These are phyloP conservation scores for Volvox reticuliferus DNA, from an alignment of 139 green algal genomes.

Conservation along the genomic window DNA sequence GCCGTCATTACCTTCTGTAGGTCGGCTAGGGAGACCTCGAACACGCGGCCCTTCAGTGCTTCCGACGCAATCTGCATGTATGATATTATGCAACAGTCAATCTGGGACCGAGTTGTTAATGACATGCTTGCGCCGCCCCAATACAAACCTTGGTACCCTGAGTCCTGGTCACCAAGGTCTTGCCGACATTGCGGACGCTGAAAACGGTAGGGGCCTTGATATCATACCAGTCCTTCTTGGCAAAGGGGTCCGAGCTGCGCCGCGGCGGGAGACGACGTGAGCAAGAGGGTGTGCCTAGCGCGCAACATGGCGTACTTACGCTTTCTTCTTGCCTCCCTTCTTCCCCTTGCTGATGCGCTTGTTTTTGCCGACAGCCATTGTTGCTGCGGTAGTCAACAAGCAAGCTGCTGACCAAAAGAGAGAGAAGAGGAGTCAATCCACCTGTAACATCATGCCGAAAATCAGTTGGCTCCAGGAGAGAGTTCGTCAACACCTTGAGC, in stretches of 20 bases:
- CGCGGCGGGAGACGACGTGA: background rate
- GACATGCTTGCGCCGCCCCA: background rate
- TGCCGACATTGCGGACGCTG: slow-evolving; percentile 91
- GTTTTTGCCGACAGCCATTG: slow-evolving; percentile 91
- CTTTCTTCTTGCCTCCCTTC: slow-evolving; percentile 99
- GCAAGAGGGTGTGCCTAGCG: background rate
- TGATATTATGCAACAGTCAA: background rate
- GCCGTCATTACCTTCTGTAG: slow-evolving; percentile 90
- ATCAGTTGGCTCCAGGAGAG: background rate
- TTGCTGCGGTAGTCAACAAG: slow-evolving; percentile 47
- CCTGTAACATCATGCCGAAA: background rate
- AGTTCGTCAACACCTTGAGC: background rate
- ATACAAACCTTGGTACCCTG: slow-evolving; percentile 96
- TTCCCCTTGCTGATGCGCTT: slow-evolving; percentile 99
- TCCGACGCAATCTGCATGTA: slow-evolving; percentile 96
- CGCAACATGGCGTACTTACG: slow-evolving; percentile 73
- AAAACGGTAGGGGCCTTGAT: slow-evolving; percentile 99
- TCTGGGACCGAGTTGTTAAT: background rate
- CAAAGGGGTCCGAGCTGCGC: slow-evolving; percentile 96
- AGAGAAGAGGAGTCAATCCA: background rate
- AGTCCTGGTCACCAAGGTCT: slow-evolving; percentile 98
- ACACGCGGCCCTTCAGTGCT: slow-evolving; percentile 97
- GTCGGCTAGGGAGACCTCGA: slow-evolving; percentile 97
- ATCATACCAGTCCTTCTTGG: slow-evolving; percentile 99
- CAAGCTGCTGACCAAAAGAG: slow-evolving; percentile 49